Evolutionary conservation across 2,329 filamentous ascomycete species (phyloP).

Genomic region (Botryotinia globosa): DNA sequence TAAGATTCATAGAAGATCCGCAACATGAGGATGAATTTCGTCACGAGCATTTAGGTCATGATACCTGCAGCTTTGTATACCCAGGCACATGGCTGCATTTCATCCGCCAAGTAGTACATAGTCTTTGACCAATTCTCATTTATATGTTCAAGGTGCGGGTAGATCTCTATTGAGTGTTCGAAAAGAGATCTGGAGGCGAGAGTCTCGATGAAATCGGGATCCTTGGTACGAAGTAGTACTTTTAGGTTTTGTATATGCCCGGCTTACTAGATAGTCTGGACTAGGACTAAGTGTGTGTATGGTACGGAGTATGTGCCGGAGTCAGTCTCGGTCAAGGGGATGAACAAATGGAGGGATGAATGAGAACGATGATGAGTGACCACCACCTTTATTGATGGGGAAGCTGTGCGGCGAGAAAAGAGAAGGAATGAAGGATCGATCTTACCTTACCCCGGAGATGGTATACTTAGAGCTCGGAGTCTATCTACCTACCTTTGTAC

Average conservation of each 20-base stretch:
- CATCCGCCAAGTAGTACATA: background rate
- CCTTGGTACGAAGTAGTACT: background rate
- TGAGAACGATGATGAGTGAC: background rate
- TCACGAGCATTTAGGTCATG: background rate
- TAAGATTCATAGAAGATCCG: background rate
- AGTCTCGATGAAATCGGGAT: background rate
- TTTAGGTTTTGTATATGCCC: background rate
- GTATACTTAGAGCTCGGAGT: background rate
- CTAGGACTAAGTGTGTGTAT: too few relatives aligned
- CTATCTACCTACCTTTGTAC: background rate
- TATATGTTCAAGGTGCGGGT: background rate
- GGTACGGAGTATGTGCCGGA: background rate
- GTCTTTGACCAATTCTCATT: background rate
- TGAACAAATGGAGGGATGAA: background rate
- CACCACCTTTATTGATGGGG: background rate
- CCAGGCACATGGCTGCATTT: background rate
- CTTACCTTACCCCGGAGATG: background rate
- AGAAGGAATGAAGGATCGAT: slow-evolving; percentile 7
- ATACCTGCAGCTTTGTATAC: background rate
- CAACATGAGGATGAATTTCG: background rate
- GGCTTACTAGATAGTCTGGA: background rate
- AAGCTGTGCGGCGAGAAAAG: background rate
- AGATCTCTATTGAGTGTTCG: background rate
- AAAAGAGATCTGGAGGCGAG: background rate
- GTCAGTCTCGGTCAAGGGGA: background rate